Conservation (phyloP, 345 rosid species). For the Ceriops zippeliana region DNA sequence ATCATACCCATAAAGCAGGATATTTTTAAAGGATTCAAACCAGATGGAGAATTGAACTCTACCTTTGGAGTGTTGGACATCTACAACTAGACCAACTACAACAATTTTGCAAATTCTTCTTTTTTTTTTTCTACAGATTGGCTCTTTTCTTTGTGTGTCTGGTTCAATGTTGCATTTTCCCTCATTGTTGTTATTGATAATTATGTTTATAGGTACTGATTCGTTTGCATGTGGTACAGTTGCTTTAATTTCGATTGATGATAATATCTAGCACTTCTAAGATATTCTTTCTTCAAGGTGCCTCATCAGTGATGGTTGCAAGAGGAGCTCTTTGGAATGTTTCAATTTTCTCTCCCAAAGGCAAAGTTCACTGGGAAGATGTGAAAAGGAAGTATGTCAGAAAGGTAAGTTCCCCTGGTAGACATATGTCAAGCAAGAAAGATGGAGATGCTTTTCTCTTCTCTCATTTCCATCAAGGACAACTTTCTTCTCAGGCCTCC, state of each 20-base stretch:
- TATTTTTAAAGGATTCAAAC: too few species aligned
- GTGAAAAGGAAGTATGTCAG: constrained; percentile 63
- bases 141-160: constrained; percentile 2
- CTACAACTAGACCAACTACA: neutral
- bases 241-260: neutral
- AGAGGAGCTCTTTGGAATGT: constrained; percentile 98
- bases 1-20: too few species aligned
- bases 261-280: neutral
- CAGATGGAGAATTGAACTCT: too few species aligned
- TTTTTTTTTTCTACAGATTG: neutral
- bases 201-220: too few species aligned
- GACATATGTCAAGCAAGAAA: neutral
- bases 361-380: constrained; percentile 68
- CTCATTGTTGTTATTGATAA: neutral
- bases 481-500: neutral
- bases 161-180: neutral
- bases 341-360: constrained; percentile 77
- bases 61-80: too few species aligned
- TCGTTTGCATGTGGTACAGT: too few species aligned
- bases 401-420: constrained; percentile 43
- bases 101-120: neutral
- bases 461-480: constrained; percentile 6
- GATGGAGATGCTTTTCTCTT: neutral
- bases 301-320: constrained; percentile 86
- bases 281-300: constrained; percentile 45